Evolutionary conservation across 768 basidiomycete species (phyloP), one percentile per base, ranked within the genome.

Genomic region (Coprinopsis cinerea): DNA sequence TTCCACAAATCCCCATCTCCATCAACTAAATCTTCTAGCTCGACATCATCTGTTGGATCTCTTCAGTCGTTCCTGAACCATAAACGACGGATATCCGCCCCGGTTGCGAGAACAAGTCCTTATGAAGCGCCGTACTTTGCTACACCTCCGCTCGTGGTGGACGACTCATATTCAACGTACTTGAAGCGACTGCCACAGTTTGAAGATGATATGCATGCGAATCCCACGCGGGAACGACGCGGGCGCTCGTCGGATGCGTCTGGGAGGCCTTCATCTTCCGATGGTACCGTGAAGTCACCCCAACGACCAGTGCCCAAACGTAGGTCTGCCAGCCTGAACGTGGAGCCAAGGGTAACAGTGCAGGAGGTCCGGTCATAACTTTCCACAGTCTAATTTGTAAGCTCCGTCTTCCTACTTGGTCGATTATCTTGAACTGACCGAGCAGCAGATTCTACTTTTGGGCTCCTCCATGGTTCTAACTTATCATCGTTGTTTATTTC

Each of bases 111-210:
- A 22, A 75, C 73, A 14, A 63, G 56, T 30, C 73, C 73, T 3
- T 75, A 75, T 47, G 71, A 66, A 40, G 68, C 73, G 24, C 72
- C 73, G 4, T 73, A 74, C 64, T 74, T 74, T 52, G 73, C 72
- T 1, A 54, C 64, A 22, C 73, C 72, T 9, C 73, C 73, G 5
- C 52, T 61, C 17, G 41, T 61, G 26, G 48, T 63, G 11, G 59
- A 63, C 22, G 51, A 54, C 23, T 41, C 54, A 36, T 59, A 62
- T 39, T 52, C 59, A 25, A 47, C 57, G 7, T 61, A 64, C 48
- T 44, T 58, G 9, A 60, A 56, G 22, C 51, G 53, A n/a, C 58
- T 61, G 37, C 60, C 61, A 43, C 64, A 60, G 23, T 59, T 62
- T 44, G 58, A 61, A 32, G 60, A 64, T 36, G 64, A 66, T 23